Percentiles rank a stretch among this genome's conserved stretches.
phyloP scores from a whole-genome alignment of 352 stramenopile genomes.

The Elongisporangium prolatum region DNA sequence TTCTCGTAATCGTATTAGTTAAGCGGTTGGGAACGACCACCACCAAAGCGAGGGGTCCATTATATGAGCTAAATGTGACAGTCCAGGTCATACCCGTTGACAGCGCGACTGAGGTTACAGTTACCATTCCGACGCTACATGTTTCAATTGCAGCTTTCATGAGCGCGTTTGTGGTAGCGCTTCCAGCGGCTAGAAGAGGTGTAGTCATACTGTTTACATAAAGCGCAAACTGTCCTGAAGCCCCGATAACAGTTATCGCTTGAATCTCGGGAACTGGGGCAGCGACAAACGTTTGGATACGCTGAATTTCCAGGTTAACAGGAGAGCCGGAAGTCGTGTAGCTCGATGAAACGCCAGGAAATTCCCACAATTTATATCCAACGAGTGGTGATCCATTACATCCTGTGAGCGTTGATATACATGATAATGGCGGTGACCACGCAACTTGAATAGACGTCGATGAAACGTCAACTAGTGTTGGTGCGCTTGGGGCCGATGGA shows the following conservation, averaged over 20 bases:
- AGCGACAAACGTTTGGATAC: slow-evolving; percentile 76
- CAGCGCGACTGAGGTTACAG: slow-evolving; percentile 27
- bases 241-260: slow-evolving; percentile 50
- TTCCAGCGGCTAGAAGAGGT: slow-evolving; percentile 35
- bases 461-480: slow-evolving; percentile 56
- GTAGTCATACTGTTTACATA: slow-evolving; percentile 64
- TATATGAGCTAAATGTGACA: slow-evolving; percentile 54
- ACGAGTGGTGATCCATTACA: slow-evolving; percentile 79
- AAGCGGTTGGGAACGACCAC: slow-evolving; percentile 54
- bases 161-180: slow-evolving; percentile 24
- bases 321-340: slow-evolving; percentile 78
- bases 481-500: slow-evolving; percentile 40
- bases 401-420: slow-evolving; percentile 65
- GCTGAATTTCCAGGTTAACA: slow-evolving; percentile 86
- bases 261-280: slow-evolving; percentile 68
- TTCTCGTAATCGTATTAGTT: slow-evolving; percentile 39
- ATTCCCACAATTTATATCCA: slow-evolving; percentile 94
- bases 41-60: slow-evolving; percentile 43
- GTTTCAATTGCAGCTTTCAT: slow-evolving; percentile 52
- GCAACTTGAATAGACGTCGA: slow-evolving; percentile 57
- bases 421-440: slow-evolving; percentile 60
- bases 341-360: slow-evolving; percentile 64
- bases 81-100: slow-evolving; percentile 58
- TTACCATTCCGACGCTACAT: slow-evolving; percentile 50
- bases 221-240: slow-evolving; percentile 65